Conservation (phyloP, 441 rosid genomes). For the Euphorbia celastroides region DNA sequence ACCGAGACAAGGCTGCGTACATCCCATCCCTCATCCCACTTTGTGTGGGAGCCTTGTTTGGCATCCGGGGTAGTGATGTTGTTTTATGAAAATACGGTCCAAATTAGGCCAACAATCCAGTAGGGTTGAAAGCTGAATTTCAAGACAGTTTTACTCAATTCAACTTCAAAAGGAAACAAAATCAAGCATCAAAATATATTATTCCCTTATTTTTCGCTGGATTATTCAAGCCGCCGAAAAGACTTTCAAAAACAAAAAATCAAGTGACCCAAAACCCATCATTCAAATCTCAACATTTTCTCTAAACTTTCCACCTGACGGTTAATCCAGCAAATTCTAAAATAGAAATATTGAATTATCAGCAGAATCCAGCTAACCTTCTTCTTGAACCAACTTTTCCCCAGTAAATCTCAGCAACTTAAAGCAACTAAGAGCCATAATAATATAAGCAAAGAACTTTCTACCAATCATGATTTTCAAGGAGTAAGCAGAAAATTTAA, state of each 20-base stretch:
- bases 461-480: constrained; percentile 24
- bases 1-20: no score
- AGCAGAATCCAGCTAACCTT: constrained; percentile 37
- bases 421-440: constrained; percentile 42
- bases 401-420: constrained; percentile 29
- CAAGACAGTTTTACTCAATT: not conserved
- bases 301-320: constrained; percentile 14
- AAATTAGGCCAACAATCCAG: not conserved
- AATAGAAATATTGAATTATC: not conserved
- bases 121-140: not conserved
- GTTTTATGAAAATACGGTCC: not conserved
- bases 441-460: constrained; percentile 31
- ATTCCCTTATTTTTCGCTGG: constrained; percentile 6
- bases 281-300: not conserved
- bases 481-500: not conserved
- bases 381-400: constrained; percentile 48
- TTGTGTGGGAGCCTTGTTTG: no score
- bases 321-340: not conserved
- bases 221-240: constrained; percentile 15
- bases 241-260: not conserved
- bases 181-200: not conserved
- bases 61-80: no score
- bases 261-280: not conserved
- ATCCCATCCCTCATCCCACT: no score
- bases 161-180: not conserved